Evolutionary conservation across 2,329 filamentous ascomycete genomes (phyloP).

Genomic region (Trichocomaceae sp.): DNA sequence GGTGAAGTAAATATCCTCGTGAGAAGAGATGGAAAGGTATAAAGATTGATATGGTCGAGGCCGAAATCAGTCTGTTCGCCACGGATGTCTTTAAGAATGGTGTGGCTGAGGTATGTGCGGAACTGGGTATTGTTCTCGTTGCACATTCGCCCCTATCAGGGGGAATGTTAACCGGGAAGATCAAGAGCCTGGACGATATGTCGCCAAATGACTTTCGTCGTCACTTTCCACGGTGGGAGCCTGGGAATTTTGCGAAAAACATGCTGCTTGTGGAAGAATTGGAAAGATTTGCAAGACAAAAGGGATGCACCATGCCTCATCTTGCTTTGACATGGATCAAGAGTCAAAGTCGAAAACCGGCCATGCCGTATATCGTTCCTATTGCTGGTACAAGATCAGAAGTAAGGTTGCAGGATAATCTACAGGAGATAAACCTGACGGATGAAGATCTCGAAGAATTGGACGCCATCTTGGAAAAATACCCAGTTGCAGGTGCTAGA

Average conservation of each 20-base stretch:
- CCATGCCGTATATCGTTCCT: conserved; percentile 28
- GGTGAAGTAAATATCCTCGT: neutral
- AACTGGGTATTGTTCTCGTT: conserved; percentile 52
- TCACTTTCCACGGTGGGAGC: conserved; percentile 44
- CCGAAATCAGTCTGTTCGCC: conserved; percentile 54
- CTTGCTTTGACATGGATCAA: conserved; percentile 46
- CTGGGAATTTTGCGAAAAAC: conserved; percentile 47
- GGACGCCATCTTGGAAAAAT: neutral
- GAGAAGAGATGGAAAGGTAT: neutral
- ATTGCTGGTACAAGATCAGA: conserved; percentile 37
- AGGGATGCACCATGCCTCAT: conserved; percentile 41
- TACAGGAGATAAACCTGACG: conserved; percentile 34
- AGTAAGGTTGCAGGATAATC: conserved; percentile 37
- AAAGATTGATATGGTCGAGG: conserved; percentile 52
- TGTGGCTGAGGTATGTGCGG: conserved; percentile 49
- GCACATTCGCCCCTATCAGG: conserved; percentile 55
- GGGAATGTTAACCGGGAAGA: conserved; percentile 49
- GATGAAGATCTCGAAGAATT: conserved; percentile 31
- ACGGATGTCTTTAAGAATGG: conserved; percentile 54
- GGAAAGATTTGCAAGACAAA: conserved; percentile 37
- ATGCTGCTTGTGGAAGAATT: conserved; percentile 43
- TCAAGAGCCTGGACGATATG: conserved; percentile 43
- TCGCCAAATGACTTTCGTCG: conserved; percentile 42
- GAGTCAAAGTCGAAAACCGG: conserved; percentile 27
- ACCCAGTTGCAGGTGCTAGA: conserved; percentile 6